Evolutionary conservation across 2,329 filamentous ascomycete species (phyloP), one percentile per base, ranked within the genome.

Genomic region (Hypoxylon sp.): DNA sequence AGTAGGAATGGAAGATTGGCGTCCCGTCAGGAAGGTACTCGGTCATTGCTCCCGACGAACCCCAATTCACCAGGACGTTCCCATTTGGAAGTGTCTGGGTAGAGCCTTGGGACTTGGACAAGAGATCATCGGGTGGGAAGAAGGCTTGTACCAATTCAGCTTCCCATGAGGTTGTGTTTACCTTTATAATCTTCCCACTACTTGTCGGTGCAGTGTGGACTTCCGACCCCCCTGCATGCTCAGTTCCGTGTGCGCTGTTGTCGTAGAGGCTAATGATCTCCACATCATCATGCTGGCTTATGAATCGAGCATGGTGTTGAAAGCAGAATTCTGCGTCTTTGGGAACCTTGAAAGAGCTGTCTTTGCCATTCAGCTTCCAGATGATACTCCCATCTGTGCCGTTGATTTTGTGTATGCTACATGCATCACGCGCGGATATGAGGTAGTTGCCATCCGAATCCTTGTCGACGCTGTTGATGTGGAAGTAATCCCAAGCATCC

Each of bases 391-490:
- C 86, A 6, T 82, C 82, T 8, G 78, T 79, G 13, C 80, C 79
- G 64, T 84, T 82, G 71, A 89, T 82, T 56, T 82, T 82, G 33
- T 79, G 79, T 10, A 88, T 77, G 17, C 82, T 80, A 72, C 82
- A 82, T 56, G 82, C 80, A 72, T 87, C 82, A 1, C 86, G 83
- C 0, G 83, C 81, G 0, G 86, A 89, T n/a, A 89, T 79, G 10
- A 89, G 75, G 63, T 86, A 89, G 71, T 89, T 84, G 3, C 85
- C 85, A 0, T 80, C 71, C 0, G 76, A 71, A 58, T 84, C 82
- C 73, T 88, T 87, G 71, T 87, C 83, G 30, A 89, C 78, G 37
- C 85, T 85, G 77, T 88, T 87, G 76, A 89, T 83, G 74, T 88
- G 86, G 74, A 88, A 88, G 67, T 83, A 88, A 74, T 89, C 86